Percentiles rank a stretch among this genome's conserved stretches.
These are phyloP conservation scores for Ascochyta fabae DNA, from an alignment of 2,329 filamentous ascomycete species.

Conservation along the genomic window DNA sequence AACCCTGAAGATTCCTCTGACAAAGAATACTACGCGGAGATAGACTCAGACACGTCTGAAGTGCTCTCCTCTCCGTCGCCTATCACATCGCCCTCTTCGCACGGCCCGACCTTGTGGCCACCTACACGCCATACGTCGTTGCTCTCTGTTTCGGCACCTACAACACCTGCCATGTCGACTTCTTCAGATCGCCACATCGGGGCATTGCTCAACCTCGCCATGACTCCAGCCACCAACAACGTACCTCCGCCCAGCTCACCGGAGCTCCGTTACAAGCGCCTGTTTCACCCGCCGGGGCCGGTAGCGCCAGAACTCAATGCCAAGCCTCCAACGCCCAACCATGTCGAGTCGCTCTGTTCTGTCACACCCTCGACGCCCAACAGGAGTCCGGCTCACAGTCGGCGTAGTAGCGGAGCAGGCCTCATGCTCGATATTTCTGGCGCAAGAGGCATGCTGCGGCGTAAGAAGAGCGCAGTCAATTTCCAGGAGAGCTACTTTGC, in stretches of 20 bases:
- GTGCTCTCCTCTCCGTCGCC: slow-evolving; percentile 43
- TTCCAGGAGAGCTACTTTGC: slow-evolving; percentile 10
- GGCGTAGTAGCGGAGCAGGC: slow-evolving; percentile 25
- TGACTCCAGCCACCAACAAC: slow-evolving; percentile 29
- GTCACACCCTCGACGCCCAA: slow-evolving; percentile 7
- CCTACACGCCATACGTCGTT: slow-evolving; percentile 36
- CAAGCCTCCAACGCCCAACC: slow-evolving; percentile 7
- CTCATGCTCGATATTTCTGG: slow-evolving; percentile 39
- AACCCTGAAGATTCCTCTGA: slow-evolving; percentile 39
- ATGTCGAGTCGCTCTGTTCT: slow-evolving; percentile 17
- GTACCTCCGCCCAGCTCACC: slow-evolving; percentile 44
- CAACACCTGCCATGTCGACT: slow-evolving; percentile 27
- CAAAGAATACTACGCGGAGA: slow-evolving; percentile 40
- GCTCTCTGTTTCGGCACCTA: slow-evolving; percentile 35
- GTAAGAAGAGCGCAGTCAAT: slow-evolving; percentile 17
- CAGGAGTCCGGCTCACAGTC: slow-evolving; percentile 21
- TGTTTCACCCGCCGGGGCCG: slow-evolving; percentile 47
- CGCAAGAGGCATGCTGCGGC: slow-evolving; percentile 40
- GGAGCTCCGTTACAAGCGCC: slow-evolving; percentile 50
- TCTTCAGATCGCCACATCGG: slow-evolving; percentile 25
- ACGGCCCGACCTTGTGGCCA: slow-evolving; percentile 34
- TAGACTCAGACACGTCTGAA: slow-evolving; percentile 43
- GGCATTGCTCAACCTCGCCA: slow-evolving; percentile 32
- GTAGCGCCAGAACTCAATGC: slow-evolving; percentile 22
- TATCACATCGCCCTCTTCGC: slow-evolving; percentile 32